Percentiles rank a stretch among this genome's conserved stretches.
phyloP scores from a whole-genome alignment of 768 basidiomycete species.

The Boletus bicolor region DNA sequence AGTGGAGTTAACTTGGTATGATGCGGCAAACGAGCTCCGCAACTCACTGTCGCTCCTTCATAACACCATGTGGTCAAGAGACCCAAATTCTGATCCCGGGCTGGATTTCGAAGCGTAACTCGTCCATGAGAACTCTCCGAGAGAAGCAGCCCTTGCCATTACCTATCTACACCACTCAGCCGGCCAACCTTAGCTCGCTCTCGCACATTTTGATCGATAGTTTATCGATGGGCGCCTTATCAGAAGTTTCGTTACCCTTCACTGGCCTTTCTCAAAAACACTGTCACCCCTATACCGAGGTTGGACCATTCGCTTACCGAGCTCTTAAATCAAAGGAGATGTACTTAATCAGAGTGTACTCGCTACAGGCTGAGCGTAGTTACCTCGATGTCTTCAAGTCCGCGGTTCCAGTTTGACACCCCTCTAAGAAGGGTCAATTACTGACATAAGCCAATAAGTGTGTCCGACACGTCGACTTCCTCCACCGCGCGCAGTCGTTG shows the following conservation, averaged over 20 bases:
- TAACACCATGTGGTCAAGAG: not conserved
- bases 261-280: not conserved
- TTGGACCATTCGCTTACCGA: not conserved
- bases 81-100: not conserved
- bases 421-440: conserved; percentile 9
- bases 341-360: not conserved
- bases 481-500: not conserved
- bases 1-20: not conserved
- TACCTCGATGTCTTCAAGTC: no score
- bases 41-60: no score
- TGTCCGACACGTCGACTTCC: conserved; percentile 23
- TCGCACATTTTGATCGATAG: not conserved
- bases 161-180: not conserved
- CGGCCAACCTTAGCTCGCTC: not conserved
- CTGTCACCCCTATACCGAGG: not conserved
- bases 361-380: no score
- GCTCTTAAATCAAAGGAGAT: not conserved
- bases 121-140: not conserved
- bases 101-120: not conserved
- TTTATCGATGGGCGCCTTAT: not conserved
- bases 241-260: not conserved
- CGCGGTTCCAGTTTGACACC: not conserved
- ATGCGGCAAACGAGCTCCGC: no score
- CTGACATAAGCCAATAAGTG: conserved; percentile 9
- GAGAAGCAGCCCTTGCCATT: not conserved